phyloP scores from a whole-genome alignment of 768 basidiomycete species.

The Leccinellum luteum region DNA sequence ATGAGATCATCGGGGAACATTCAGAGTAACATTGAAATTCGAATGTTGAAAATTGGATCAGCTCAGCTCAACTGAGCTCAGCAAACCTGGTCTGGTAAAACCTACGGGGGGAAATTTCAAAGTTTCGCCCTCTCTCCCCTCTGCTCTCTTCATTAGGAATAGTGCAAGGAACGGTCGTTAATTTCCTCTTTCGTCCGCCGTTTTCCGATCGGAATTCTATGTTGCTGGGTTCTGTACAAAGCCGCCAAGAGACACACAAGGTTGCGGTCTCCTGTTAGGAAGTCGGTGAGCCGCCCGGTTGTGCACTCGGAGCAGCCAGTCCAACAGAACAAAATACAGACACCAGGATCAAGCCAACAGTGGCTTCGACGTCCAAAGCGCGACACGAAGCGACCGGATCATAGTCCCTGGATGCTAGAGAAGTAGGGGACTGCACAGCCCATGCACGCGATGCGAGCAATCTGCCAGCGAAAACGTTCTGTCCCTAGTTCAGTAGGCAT shows the following conservation, averaged over 20 bases:
- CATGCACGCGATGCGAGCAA: neutral
- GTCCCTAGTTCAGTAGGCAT: neutral
- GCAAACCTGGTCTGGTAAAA: neutral
- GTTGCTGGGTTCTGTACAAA: neutral
- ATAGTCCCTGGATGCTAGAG: slow-evolving; percentile 4
- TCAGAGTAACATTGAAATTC: neutral
- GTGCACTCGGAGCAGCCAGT: neutral
- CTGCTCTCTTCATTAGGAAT: neutral
- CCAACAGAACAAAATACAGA: neutral
- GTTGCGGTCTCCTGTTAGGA: neutral
- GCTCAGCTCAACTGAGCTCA: slow-evolving; percentile 8
- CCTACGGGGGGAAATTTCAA: neutral
- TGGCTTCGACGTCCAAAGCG: slow-evolving; percentile 11
- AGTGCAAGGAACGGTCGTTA: neutral
- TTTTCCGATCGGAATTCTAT: neutral
- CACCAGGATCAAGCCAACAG: neutral
- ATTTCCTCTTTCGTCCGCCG: neutral
- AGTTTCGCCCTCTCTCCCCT: neutral
- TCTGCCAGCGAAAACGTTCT: neutral
- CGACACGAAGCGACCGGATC: slow-evolving; percentile 18
- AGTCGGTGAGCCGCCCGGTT: neutral
- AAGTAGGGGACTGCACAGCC: slow-evolving; percentile 5
- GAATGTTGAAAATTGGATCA: neutral
- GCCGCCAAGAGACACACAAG: neutral
- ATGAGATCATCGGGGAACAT: neutral